A percentile compares a stretch with the other conserved stretches of the same genome.
Evolutionary conservation across 2,329 filamentous ascomycete genomes (phyloP).

Genomic region (Didymella pinodella): DNA sequence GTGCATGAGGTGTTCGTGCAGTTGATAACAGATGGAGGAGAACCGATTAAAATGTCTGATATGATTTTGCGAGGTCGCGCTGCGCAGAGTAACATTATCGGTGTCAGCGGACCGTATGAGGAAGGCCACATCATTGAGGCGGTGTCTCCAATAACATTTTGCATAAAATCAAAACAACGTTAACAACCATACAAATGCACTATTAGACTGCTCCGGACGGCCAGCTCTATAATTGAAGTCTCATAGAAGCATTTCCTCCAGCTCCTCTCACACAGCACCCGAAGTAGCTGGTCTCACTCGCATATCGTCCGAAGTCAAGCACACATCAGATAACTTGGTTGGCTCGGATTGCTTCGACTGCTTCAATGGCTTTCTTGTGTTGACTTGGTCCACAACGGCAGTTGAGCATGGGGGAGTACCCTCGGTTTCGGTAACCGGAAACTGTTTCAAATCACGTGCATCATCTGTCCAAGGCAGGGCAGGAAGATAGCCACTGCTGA

Average conservation of each 20-base stretch:
- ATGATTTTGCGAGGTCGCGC: background rate
- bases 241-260: background rate
- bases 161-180: background rate
- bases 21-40: background rate
- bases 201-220: background rate
- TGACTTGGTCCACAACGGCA: conserved; percentile 6
- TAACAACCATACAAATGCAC: background rate
- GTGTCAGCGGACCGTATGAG: background rate
- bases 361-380: conserved; percentile 1
- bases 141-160: background rate
- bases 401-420: conserved; percentile 1
- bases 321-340: background rate
- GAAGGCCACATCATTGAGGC: background rate
- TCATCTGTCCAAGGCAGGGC: background rate
- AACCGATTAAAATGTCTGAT: background rate
- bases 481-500: background rate
- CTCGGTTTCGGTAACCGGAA: conserved; percentile 12
- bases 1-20: background rate
- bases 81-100: background rate
- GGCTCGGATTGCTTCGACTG: background rate
- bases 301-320: background rate
- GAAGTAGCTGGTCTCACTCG: background rate
- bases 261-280: background rate
- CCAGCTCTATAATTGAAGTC: background rate
- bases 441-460: background rate